A percentile compares a stretch with the other conserved stretches of the same genome.
phyloP scores from a whole-genome alignment of 768 basidiomycete genomes.

The Pleurotus salmoneostramineus region DNA sequence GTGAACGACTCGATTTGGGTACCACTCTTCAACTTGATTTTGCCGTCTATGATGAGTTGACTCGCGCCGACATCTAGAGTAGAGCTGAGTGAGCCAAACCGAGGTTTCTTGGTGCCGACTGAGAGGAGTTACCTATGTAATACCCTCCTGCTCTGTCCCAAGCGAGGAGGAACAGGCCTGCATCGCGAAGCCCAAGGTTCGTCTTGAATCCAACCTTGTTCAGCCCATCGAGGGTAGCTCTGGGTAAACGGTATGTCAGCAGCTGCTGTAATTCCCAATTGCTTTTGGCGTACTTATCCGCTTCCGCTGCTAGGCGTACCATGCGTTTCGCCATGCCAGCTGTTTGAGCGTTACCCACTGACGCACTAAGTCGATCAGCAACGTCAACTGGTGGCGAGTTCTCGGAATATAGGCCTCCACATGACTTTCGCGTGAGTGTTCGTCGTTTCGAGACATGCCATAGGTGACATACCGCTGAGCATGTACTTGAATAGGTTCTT shows the following conservation, averaged over 20 bases:
- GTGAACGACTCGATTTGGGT: conserved; percentile 42
- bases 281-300: conserved; percentile 26
- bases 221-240: conserved; percentile 34
- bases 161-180: conserved; percentile 28
- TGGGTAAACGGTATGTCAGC: conserved; percentile 5
- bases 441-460: background rate
- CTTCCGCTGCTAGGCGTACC: conserved; percentile 21
- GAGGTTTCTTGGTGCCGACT: background rate
- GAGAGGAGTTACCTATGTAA: conserved; percentile 41
- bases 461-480: conserved; percentile 16
- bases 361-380: conserved; percentile 46
- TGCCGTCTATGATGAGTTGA: conserved; percentile 59
- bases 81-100: background rate
- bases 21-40: conserved; percentile 71
- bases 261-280: background rate
- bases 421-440: background rate
- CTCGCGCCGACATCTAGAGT: conserved; percentile 52
- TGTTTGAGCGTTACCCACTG: conserved; percentile 34
- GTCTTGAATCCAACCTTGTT: conserved; percentile 41
- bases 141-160: conserved; percentile 32
- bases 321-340: conserved; percentile 20
- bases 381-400: conserved; percentile 44
- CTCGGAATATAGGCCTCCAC: conserved; percentile 39
- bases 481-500: conserved; percentile 31
- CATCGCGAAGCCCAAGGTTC: conserved; percentile 34